Evolutionary conservation across 2,329 filamentous ascomycete species (phyloP), one percentile per base, ranked within the genome.

Genomic region (Alternaria dauci): DNA sequence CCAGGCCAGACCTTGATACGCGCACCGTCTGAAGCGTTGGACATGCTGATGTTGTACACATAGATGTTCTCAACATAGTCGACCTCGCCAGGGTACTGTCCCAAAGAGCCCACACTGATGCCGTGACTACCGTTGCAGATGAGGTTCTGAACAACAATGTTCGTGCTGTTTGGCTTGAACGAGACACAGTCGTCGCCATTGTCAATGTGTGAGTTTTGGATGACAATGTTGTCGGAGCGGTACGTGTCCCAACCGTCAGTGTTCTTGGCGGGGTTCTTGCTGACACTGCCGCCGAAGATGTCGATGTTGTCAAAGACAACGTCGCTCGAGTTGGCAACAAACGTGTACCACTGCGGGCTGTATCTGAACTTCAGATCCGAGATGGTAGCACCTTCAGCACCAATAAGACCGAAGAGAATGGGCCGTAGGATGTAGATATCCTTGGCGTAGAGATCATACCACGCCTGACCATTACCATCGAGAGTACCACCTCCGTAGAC

Each of bases 1-100:
- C 87, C 87, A 0, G 89, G 88, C 89, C 89, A 92, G 56, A 91
- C 89, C 77, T 92, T 92, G 79, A 92, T 91, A 60, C 89, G 86
- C 0, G 89, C 89, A 30, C 87, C 89, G 65, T 91, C 87, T 54
- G 85, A 80, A 2, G 71, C 73, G 58, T 81, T 79, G 68, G 77
- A 73, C 77, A 78, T 74, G 55, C 60, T 70, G 61, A 78, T 66
- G 61, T 79, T 77, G 66, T 76, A 71, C 43, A 78, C 84, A 67
- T 88, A 87, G n/a, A 92, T 73, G 67, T 92, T 87, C 75, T 90
- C 83, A 2, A 91, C 88, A 46, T 91, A 88, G 63, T 92, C 89
- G 16, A 85, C 84, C 63, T 88, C 84, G 23, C 82, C 84, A 16
- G 79, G 70, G 71, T 92, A 91, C 75, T 92, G 89, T 23, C 89